Conservation (phyloP, 2,329 filamentous ascomycete genomes). For the Neocatenulostroma microsporum region DNA sequence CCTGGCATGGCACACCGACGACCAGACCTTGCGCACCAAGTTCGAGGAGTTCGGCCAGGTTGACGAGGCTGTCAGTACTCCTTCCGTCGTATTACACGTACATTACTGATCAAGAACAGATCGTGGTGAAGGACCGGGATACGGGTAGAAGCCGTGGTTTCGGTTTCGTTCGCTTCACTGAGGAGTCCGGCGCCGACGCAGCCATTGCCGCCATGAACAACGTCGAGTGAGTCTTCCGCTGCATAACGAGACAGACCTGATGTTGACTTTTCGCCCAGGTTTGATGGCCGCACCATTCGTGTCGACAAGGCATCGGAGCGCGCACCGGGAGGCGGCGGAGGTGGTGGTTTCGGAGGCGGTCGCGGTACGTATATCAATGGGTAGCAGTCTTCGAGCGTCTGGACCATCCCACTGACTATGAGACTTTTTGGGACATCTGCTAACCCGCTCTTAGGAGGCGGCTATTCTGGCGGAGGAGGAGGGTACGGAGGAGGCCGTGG, state of each 20-base stretch:
- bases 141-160: slow-evolving; percentile 95
- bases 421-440: not conserved
- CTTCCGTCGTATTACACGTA: not conserved
- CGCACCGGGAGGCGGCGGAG: slow-evolving; percentile 53
- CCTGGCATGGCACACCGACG: slow-evolving; percentile 97
- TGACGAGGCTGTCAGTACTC: slow-evolving; percentile 80
- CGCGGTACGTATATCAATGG: slow-evolving; percentile 27
- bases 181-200: slow-evolving; percentile 65
- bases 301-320: slow-evolving; percentile 93
- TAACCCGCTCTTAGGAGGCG: slow-evolving; percentile 18
- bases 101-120: slow-evolving; percentile 47
- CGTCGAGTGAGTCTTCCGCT: slow-evolving; percentile 60
- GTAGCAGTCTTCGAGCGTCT: not conserved
- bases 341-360: slow-evolving; percentile 37
- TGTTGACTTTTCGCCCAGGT: slow-evolving; percentile 46
- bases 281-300: slow-evolving; percentile 88
- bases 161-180: slow-evolving; percentile 85
- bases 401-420: slow-evolving; percentile 1
- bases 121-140: slow-evolving; percentile 96
- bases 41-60: slow-evolving; percentile 87
- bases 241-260: not conserved
- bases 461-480: slow-evolving; percentile 20
- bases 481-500: slow-evolving; percentile 20
- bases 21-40: slow-evolving; percentile 74
- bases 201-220: slow-evolving; percentile 79